Evolutionary conservation across 345 rosid species (phyloP).

Genomic region (Sonneratia caseolaris): DNA sequence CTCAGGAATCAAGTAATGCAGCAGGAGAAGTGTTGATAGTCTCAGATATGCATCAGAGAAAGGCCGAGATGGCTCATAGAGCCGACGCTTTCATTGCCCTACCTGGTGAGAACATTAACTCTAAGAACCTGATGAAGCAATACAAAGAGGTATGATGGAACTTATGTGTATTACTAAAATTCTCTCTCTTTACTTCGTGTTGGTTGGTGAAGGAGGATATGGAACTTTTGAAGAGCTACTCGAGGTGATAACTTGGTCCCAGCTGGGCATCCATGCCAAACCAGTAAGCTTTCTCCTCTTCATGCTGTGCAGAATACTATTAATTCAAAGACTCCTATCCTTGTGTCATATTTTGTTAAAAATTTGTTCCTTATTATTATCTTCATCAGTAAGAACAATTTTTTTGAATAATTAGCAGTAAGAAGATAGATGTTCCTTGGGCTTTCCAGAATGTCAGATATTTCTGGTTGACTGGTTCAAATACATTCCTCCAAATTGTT

Average conservation of each 20-base stretch:
- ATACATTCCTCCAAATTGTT: background rate
- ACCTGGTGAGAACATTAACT: slow-evolving; percentile 44
- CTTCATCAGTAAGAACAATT: background rate
- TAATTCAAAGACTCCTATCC: background rate
- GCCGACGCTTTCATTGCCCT: slow-evolving; percentile 94
- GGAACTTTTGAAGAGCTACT: slow-evolving; percentile 84
- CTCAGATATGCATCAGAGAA: slow-evolving; percentile 94
- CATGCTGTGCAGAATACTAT: background rate
- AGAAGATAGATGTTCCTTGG: background rate
- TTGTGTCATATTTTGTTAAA: background rate
- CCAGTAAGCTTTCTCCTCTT: slow-evolving; percentile 42
- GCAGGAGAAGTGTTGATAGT: slow-evolving; percentile 82
- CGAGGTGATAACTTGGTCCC: slow-evolving; percentile 93
- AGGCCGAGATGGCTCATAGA: slow-evolving; percentile 93
- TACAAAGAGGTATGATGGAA: background rate
- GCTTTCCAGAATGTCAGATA: background rate
- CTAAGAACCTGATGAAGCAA: background rate
- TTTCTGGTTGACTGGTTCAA: background rate
- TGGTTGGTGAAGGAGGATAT: slow-evolving; percentile 57
- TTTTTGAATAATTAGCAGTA: too few relatives aligned
- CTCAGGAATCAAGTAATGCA: slow-evolving; percentile 29
- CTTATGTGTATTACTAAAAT: background rate
- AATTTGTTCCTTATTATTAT: background rate
- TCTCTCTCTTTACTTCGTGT: background rate
- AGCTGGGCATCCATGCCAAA: slow-evolving; percentile 89